Conservation (phyloP, 2,329 filamentous ascomycete genomes). For the Metarhizium robertsii region DNA sequence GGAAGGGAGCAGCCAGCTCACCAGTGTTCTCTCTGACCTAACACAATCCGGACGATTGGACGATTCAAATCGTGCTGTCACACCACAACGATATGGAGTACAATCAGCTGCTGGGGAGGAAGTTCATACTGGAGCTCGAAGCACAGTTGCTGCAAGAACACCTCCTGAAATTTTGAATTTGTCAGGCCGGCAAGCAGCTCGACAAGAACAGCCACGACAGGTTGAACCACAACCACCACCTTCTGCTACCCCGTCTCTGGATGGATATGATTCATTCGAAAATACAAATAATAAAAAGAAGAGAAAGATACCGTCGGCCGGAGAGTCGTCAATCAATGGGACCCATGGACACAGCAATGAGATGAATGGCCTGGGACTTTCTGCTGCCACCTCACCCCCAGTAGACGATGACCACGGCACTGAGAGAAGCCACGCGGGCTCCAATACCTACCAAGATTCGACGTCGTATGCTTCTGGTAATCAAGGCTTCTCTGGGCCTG, state of each 20-base stretch:
- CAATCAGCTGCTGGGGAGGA: constrained; percentile 47
- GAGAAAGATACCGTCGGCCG: constrained; percentile 88
- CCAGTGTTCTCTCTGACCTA: constrained; percentile 5
- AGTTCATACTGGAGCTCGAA: constrained; percentile 25
- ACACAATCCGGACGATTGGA: background rate
- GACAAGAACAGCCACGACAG: constrained; percentile 35
- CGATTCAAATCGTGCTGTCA: background rate
- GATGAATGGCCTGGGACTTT: constrained; percentile 30
- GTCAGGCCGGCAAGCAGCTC: constrained; percentile 31
- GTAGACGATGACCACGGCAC: constrained; percentile 21
- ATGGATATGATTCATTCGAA: constrained; percentile 95
- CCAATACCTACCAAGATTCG: constrained; percentile 21
- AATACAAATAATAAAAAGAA: constrained; percentile 99
- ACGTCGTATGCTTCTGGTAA: constrained; percentile 41
- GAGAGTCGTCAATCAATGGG: constrained; percentile 48
- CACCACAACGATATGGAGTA: constrained; percentile 16
- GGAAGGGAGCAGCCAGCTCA: constrained; percentile 26
- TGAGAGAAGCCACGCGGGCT: constrained; percentile 14
- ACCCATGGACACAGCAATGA: constrained; percentile 26
- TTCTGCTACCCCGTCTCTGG: constrained; percentile 62
- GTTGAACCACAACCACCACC: constrained; percentile 46
- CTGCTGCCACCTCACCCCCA: constrained; percentile 13
- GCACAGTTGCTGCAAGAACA: constrained; percentile 34
- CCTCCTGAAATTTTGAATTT: constrained; percentile 36
- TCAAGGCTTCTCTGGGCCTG: constrained; percentile 69